Evolutionary conservation across 441 rosid species (phyloP).

Genomic region (Euphorbia neoarborescens): DNA sequence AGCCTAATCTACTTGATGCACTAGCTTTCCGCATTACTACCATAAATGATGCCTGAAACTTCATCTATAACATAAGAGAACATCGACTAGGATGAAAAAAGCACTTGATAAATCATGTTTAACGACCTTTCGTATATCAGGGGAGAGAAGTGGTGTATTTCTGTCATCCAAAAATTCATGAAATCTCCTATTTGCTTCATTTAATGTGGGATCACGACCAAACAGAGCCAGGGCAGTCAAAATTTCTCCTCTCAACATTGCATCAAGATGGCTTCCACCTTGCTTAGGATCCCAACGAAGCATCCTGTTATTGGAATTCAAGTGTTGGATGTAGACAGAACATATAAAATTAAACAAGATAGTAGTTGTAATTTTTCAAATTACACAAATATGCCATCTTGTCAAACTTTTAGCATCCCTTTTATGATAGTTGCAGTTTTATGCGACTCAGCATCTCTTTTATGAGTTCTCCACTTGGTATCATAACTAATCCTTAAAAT

Average conservation of each 20-base stretch:
- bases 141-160: conserved; percentile 71
- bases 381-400: neutral
- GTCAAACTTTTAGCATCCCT: neutral
- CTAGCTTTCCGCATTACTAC: conserved; percentile 76
- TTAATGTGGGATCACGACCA: conserved; percentile 61
- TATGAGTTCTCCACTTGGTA: neutral
- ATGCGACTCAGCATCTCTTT: neutral
- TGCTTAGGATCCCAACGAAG: conserved; percentile 83
- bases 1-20: conserved; percentile 53
- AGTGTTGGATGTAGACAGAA: neutral
- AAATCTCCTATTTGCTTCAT: conserved; percentile 66
- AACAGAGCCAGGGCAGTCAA: conserved; percentile 62
- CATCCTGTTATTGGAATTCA: conserved; percentile 38
- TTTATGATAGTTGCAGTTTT: neutral
- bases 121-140: conserved; percentile 76
- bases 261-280: conserved; percentile 89
- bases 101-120: conserved; percentile 4
- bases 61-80: conserved; percentile 18
- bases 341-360: conserved; percentile 4
- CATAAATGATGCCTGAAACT: conserved; percentile 74
- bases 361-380: neutral
- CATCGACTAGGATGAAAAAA: neutral
- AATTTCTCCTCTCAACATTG: conserved; percentile 89
- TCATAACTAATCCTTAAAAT: neutral
- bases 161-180: conserved; percentile 68